phyloP scores from a whole-genome alignment of 208 protist species.

The Leishmania lainsoni region DNA sequence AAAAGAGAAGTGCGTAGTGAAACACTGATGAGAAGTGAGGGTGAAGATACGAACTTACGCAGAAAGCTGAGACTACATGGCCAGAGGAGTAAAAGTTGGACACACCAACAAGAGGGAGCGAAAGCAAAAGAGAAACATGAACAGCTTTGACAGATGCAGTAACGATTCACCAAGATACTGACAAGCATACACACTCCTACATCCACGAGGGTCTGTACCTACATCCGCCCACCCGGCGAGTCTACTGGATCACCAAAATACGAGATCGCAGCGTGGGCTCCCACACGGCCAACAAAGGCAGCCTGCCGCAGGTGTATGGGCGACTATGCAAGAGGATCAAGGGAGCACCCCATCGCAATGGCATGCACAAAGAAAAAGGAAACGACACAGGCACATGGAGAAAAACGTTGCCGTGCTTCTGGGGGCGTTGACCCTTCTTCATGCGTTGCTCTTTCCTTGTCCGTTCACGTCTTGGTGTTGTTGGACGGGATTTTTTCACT shows the following conservation, averaged over 20 bases:
- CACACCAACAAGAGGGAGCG: background rate
- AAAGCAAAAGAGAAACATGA: background rate
- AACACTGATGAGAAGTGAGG: background rate
- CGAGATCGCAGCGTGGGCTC: background rate
- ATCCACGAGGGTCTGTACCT: background rate
- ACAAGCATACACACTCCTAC: background rate
- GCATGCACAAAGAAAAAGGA: background rate
- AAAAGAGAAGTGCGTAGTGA: background rate
- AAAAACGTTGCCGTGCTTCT: background rate
- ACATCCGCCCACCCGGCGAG: background rate
- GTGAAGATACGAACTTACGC: background rate
- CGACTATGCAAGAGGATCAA: background rate
- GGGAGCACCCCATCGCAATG: background rate
- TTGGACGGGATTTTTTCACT: constrained; percentile 6
- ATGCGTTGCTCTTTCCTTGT: background rate
- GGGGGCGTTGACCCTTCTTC: background rate
- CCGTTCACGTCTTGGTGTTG: background rate
- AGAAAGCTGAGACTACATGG: background rate
- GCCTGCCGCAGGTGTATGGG: background rate
- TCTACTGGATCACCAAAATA: background rate
- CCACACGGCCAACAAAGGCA: background rate
- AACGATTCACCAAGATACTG: background rate
- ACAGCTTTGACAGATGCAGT: background rate
- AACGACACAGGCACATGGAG: background rate
- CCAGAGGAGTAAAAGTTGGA: background rate